phyloP scores from a whole-genome alignment of 2,329 filamentous ascomycete species.

The Claviceps arundinis region DNA sequence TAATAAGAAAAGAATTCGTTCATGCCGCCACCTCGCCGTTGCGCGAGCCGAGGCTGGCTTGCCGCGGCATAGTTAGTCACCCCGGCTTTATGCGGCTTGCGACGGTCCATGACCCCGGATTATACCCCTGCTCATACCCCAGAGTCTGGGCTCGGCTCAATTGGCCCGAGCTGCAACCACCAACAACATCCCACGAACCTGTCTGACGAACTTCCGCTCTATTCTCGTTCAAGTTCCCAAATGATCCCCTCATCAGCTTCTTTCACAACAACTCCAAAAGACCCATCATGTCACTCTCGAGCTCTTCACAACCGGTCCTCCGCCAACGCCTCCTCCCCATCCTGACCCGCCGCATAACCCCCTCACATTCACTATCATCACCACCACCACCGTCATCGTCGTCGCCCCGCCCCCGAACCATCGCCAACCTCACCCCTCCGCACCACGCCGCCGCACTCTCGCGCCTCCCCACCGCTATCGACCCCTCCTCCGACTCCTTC shows the following conservation, averaged over 20 bases:
- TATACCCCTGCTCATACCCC: background rate
- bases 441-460: slow-evolving; percentile 78
- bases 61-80: background rate
- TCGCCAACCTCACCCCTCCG: slow-evolving; percentile 67
- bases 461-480: slow-evolving; percentile 60
- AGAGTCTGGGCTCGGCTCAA: background rate
- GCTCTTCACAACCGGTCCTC: slow-evolving; percentile 33
- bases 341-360: slow-evolving; percentile 4
- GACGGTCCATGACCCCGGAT: slow-evolving; percentile 18
- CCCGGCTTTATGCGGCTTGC: slow-evolving; percentile 31
- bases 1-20: background rate
- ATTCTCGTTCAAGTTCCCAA: no score
- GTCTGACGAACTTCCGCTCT: background rate
- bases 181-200: background rate
- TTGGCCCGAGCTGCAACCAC: background rate
- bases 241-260: background rate
- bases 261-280: background rate
- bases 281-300: slow-evolving; percentile 31
- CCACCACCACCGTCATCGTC: slow-evolving; percentile 11
- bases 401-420: slow-evolving; percentile 19
- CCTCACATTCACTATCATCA: slow-evolving; percentile 11
- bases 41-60: background rate
- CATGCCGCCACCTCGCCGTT: no score
- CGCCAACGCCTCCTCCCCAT: slow-evolving; percentile 8
- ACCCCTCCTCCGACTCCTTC: slow-evolving; percentile 65